Evolutionary conservation across 345 rosid genomes (phyloP).

Genomic region (Syzygium jambos): DNA sequence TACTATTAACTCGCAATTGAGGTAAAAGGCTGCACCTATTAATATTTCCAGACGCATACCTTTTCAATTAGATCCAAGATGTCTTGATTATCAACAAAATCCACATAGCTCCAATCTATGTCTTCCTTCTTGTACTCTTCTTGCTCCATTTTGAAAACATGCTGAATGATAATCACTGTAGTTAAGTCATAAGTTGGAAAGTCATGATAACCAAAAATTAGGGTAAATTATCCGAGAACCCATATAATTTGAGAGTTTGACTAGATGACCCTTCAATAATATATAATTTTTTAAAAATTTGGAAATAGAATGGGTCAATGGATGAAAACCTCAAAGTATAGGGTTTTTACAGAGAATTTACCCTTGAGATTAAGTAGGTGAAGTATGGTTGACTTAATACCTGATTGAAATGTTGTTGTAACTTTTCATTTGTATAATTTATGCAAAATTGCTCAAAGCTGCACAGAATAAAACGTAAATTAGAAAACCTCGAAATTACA

Average conservation of each 20-base stretch:
- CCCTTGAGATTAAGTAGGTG: not conserved
- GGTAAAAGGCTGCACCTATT: not conserved
- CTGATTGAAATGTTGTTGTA: constrained; percentile 99
- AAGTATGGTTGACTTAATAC: constrained; percentile 28
- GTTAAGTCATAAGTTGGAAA: constrained; percentile 17
- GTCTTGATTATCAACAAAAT: constrained; percentile 87
- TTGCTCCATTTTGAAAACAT: constrained; percentile 92
- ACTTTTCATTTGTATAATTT: constrained; percentile 84
- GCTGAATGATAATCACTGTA: constrained; percentile 34
- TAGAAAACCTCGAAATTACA: not conserved
- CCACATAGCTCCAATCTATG: constrained; percentile 82
- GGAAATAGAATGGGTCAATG: not conserved
- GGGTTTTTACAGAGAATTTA: not conserved
- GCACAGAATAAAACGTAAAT: constrained; percentile 11
- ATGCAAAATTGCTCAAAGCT: constrained; percentile 96
- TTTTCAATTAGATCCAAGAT: constrained; percentile 85
- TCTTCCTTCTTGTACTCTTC: constrained; percentile 60
- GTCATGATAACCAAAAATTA: not conserved
- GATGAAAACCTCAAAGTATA: not conserved
- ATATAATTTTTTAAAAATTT: constrained; percentile 11
- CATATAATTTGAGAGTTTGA: not conserved
- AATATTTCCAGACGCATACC: constrained; percentile 21
- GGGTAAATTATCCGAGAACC: not conserved
- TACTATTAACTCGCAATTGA: not conserved
- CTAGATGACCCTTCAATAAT: not conserved